phyloP scores from a whole-genome alignment of 2,329 filamentous ascomycete species.

The Pseudocercospora macadamiae region DNA sequence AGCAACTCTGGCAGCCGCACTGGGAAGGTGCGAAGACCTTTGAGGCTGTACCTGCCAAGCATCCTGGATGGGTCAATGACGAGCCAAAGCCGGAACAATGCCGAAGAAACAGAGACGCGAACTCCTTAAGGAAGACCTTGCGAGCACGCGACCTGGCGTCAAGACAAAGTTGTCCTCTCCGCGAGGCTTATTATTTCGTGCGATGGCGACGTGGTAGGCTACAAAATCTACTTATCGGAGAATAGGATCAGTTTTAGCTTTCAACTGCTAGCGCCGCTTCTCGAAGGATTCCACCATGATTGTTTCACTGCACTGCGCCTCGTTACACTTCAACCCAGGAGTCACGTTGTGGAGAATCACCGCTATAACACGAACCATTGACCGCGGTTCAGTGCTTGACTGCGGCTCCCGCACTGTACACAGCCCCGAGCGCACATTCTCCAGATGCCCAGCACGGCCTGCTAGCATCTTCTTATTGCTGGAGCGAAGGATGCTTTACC shows the following conservation, averaged over 20 bases:
- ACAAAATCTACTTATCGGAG: background rate
- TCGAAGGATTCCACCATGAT: conserved; percentile 1
- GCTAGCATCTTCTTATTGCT: background rate
- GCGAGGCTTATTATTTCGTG: background rate
- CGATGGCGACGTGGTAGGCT: background rate
- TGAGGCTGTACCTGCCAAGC: background rate
- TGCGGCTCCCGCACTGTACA: background rate
- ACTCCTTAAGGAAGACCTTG: background rate
- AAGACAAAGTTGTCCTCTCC: background rate
- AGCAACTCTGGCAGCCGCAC: too few species aligned
- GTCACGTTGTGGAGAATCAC: background rate
- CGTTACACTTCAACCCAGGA: background rate
- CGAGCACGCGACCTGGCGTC: background rate
- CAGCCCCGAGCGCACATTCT: background rate
- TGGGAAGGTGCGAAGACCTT: too few species aligned
- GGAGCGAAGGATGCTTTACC: background rate
- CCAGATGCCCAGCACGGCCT: background rate
- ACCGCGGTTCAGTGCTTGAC: background rate
- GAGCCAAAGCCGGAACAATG: background rate
- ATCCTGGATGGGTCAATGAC: background rate
- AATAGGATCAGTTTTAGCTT: background rate
- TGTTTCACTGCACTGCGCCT: background rate
- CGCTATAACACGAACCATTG: background rate
- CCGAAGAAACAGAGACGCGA: background rate
- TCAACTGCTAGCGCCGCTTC: background rate